Evolutionary conservation across 805 yeast species (phyloP), one percentile per base, ranked within the genome.

Genomic region (Wickerhamomyces chaumierensis): DNA sequence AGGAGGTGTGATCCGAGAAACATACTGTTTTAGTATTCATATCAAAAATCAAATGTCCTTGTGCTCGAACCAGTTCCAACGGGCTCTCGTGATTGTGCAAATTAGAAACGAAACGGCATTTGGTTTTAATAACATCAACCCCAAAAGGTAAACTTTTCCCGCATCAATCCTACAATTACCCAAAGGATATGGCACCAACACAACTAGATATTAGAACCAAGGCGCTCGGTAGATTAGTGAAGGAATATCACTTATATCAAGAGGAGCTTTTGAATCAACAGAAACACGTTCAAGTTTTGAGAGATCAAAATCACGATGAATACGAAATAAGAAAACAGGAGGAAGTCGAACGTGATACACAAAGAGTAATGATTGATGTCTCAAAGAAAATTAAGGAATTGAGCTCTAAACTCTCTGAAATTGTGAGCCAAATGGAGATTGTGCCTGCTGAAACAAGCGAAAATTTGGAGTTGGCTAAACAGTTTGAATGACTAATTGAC

Each of bases 181-280:
- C 9, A 21, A 21, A 21, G 9, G 48, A 37, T 53, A 81, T 81
- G 82, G 68, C 85, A 2, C 92, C 90, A 23, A 64, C 84, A 2
- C 75, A 68, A 42, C 59, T 82, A 32, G 82, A 80, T 49, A 81
- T 85, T 55, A 83, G 82, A 48, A 66, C 71, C 29, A 74, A 71
- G 41, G 87, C 95, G 1, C 63, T 85, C 37, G 68, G 70, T 42
- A 67, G 94, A 44, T 62, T 86, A 14, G 49, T 78, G 31, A 81
- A 81, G 47, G 95, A 86, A 53, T 77, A 77, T 44, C 52, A 52
- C 12, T 62, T 73, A 27, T 85, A 84, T 53, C 61, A 67, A 19
- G 63, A 68, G 39, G 94, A 84, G 49, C 63, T 72, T 29, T 55
- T 55, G 14, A 78, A 75, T 35, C 81, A 79, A 44, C 61, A 67